Base-by-base conservation (phyloP, 306 rosid species). In the Trifolium pratense region DNA sequence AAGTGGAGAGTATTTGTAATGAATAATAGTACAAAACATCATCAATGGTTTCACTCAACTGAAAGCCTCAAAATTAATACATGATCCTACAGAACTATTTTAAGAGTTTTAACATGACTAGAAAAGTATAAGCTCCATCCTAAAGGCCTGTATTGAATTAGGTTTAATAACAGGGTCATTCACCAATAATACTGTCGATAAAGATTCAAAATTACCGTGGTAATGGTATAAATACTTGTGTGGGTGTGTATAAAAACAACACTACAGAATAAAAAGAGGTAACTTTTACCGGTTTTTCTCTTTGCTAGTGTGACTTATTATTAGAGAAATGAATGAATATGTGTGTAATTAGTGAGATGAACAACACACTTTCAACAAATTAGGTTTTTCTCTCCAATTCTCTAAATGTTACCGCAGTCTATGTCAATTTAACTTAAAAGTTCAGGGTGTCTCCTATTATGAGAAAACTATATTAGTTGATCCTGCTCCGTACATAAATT, bases 371-470 rank as follows among this genome's bases (percentile, higher is more conserved):
- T 61, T 36, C 26, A 55, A 70, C 16, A 37, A 26, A 59, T 26
- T 16, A 73, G 46, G 21, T 46, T 32, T 25, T 62, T 39, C 64
- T 42, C 49, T 16, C 74, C 68, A 18, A 61, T 18, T 57, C 43
- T 51, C 39, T 34, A 46, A 70, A 21, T 43, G 25, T 29, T 66
- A 45, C 37, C 78, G 32, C 40, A 25, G 40, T 66, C 17, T 40
- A 65, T 58, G 48, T 59, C 74, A 76, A 58, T 76, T 55, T 15
- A 66, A 17, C 63, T 63, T 10, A 37, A 57, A 57, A 75, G 52
- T 46, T 73, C 48, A 23, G 61, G 64, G 60, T 20, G 31, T 53
- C 53, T 32, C 23, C 43, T 18, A 51, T 25, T 14, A 26, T 37
- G 61, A 59, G 49, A 68, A 64, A 61, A 23, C 67, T 61, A 37